Evolutionary conservation across 2,329 filamentous ascomycete species (phyloP).

Genomic region (Podosphaera fusca): DNA sequence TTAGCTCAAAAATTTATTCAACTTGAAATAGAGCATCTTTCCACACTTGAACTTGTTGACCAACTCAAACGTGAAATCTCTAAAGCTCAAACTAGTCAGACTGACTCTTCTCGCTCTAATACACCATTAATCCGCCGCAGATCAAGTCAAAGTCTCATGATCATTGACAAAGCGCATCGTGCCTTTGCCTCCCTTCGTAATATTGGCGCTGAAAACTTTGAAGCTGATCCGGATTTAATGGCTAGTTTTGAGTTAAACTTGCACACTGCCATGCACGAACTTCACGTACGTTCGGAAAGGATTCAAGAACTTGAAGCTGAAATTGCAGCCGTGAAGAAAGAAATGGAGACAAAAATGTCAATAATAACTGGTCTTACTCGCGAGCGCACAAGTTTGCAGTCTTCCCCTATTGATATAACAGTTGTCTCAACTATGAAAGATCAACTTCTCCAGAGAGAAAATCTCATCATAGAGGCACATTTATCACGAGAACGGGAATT

Average conservation of each 20-base stretch:
- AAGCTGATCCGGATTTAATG: conserved; percentile 58
- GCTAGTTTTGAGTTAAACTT: conserved; percentile 85
- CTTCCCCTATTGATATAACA: conserved; percentile 71
- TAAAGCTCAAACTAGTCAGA: conserved; percentile 39
- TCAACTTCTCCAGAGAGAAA: conserved; percentile 71
- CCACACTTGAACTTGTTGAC: conserved; percentile 67
- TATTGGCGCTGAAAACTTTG: conserved; percentile 70
- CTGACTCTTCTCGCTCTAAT: conserved; percentile 34
- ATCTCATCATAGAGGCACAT: conserved; percentile 51
- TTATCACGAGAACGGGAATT: conserved; percentile 55
- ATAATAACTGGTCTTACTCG: conserved; percentile 87
- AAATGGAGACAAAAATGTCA: conserved; percentile 91
- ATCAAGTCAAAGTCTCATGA: conserved; percentile 72
- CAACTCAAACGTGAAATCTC: conserved; percentile 72
- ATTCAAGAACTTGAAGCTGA: conserved; percentile 79
- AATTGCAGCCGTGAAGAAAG: conserved; percentile 62
- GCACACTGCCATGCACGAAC: conserved; percentile 77
- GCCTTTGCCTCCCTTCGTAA: conserved; percentile 78
- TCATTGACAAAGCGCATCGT: conserved; percentile 73
- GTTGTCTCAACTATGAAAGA: conserved; percentile 71
- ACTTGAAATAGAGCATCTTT: conserved; percentile 59
- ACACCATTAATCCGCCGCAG: conserved; percentile 74
- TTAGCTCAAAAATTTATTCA: conserved; percentile 62
- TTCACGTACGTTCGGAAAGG: conserved; percentile 66
- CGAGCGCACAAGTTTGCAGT: conserved; percentile 73